phyloP scores from a whole-genome alignment of 2,329 filamentous ascomycete species.

The Cladosporium oxysporum region DNA sequence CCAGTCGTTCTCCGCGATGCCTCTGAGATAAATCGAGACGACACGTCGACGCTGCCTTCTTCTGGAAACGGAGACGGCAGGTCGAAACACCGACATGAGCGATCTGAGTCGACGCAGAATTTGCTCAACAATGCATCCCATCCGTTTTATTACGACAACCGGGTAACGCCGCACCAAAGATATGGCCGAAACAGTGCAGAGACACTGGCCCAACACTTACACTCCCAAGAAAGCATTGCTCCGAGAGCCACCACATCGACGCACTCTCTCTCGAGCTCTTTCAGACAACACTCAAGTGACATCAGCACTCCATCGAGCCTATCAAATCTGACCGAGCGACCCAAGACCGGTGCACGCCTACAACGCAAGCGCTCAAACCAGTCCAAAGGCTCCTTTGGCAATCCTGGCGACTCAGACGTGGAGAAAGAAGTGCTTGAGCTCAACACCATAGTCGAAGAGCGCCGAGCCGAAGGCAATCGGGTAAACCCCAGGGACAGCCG shows the following conservation, averaged over 20 bases:
- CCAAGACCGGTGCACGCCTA: slow-evolving; percentile 30
- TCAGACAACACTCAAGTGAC: slow-evolving; percentile 37
- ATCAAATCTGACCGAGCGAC: slow-evolving; percentile 32
- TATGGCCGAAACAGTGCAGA: slow-evolving; percentile 17
- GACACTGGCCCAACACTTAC: background rate
- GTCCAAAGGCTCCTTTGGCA: slow-evolving; percentile 13
- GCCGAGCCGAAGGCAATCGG: slow-evolving; percentile 38
- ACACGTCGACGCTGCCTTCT: background rate
- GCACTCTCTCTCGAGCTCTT: slow-evolving; percentile 28
- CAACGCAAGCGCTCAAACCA: slow-evolving; percentile 38
- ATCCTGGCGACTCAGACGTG: slow-evolving; percentile 36
- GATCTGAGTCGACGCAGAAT: slow-evolving; percentile 22
- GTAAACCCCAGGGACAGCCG: slow-evolving; percentile 22
- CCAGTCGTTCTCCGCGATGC: slow-evolving; percentile 30
- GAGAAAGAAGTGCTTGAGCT: slow-evolving; percentile 51
- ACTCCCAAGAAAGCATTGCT: background rate
- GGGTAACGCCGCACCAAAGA: slow-evolving; percentile 25
- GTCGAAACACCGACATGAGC: slow-evolving; percentile 1
- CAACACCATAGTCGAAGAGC: slow-evolving; percentile 52
- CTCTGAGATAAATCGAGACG: background rate
- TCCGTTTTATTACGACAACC: slow-evolving; percentile 19
- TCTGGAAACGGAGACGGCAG: background rate
- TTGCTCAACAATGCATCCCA: slow-evolving; percentile 14
- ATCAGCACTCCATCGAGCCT: background rate
- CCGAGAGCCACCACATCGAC: background rate